Percentiles rank a stretch among this genome's conserved stretches.
Evolutionary conservation across 176 grass and related monocot genomes (phyloP).

Genomic region (Guadua angustifolia): DNA sequence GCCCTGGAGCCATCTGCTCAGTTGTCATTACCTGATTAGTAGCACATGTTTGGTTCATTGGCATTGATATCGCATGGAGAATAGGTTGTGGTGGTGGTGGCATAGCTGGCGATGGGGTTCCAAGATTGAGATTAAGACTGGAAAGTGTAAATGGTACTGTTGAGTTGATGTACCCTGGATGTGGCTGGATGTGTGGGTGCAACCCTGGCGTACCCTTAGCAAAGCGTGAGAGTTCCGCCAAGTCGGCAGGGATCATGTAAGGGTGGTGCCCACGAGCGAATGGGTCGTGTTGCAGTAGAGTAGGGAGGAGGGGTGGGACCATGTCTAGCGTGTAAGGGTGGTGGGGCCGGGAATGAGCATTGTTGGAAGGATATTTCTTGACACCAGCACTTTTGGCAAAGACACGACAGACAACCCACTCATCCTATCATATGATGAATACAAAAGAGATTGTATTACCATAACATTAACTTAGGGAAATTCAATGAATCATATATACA

Average conservation of each 20-base stretch:
- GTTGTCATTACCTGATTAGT: slow-evolving; percentile 12
- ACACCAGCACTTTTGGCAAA: slow-evolving; percentile 64
- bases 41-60: slow-evolving; percentile 25
- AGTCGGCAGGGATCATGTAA: slow-evolving; percentile 51
- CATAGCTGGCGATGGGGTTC: slow-evolving; percentile 14
- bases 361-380: slow-evolving; percentile 76
- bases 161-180: slow-evolving; percentile 51
- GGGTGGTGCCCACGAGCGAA: slow-evolving; percentile 50
- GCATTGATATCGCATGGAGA: slow-evolving; percentile 51
- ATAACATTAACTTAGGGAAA: background rate
- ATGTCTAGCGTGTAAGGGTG: slow-evolving; percentile 68
- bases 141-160: slow-evolving; percentile 53
- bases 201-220: slow-evolving; percentile 60
- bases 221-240: slow-evolving; percentile 66
- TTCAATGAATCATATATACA: background rate
- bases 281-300: slow-evolving; percentile 49
- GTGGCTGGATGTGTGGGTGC: slow-evolving; percentile 71
- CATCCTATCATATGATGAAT: slow-evolving; percentile 50
- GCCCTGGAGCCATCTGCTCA: slow-evolving; percentile 34
- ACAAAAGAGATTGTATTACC: background rate
- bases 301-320: slow-evolving; percentile 49
- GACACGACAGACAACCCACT: slow-evolving; percentile 80
- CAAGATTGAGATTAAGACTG: slow-evolving; percentile 69
- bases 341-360: slow-evolving; percentile 49
- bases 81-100: background rate